Conservation (phyloP, 495 filamentous ascomycete species). For the Penicillium roqueforti region DNA sequence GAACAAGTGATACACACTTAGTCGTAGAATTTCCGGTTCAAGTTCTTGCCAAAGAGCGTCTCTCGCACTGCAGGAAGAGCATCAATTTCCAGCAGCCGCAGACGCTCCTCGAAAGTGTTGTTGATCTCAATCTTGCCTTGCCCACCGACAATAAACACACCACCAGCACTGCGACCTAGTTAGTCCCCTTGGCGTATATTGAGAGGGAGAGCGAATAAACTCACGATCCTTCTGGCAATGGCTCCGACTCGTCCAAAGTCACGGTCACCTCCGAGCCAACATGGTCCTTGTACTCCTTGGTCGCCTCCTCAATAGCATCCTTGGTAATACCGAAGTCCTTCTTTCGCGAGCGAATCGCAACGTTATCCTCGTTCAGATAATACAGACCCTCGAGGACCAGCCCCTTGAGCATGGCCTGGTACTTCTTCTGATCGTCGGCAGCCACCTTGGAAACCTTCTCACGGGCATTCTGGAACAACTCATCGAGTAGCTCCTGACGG, state of each 20-base stretch:
- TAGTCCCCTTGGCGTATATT: conserved; percentile 8
- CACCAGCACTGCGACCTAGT: conserved; percentile 63
- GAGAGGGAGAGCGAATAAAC: conserved; percentile 31
- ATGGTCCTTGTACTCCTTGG: conserved; percentile 75
- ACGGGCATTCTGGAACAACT: conserved; percentile 78
- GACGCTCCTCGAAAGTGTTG: conserved; percentile 92
- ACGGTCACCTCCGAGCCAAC: conserved; percentile 59
- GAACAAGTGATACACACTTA: conserved; percentile 41
- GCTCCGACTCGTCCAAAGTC: conserved; percentile 72
- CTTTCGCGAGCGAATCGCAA: conserved; percentile 70
- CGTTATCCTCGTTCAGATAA: conserved; percentile 72
- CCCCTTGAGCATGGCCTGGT: conserved; percentile 69
- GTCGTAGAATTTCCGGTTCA: conserved; percentile 90
- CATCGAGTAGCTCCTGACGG: conserved; percentile 84
- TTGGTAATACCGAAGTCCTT: conserved; percentile 68
- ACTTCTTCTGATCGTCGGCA: conserved; percentile 63
- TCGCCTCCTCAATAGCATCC: conserved; percentile 70
- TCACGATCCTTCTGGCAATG: conserved; percentile 80
- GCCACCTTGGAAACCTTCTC: conserved; percentile 59
- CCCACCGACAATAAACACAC: conserved; percentile 72
- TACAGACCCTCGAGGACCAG: conserved; percentile 88
- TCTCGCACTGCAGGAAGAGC: conserved; percentile 80
- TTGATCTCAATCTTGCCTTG: conserved; percentile 96
- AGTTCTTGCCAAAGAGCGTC: conserved; percentile 85
- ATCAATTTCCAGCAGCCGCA: conserved; percentile 77